These are phyloP conservation scores for Scolecobasidium constrictum DNA, from an alignment of 2,329 filamentous ascomycete species.

Conservation along the genomic window DNA sequence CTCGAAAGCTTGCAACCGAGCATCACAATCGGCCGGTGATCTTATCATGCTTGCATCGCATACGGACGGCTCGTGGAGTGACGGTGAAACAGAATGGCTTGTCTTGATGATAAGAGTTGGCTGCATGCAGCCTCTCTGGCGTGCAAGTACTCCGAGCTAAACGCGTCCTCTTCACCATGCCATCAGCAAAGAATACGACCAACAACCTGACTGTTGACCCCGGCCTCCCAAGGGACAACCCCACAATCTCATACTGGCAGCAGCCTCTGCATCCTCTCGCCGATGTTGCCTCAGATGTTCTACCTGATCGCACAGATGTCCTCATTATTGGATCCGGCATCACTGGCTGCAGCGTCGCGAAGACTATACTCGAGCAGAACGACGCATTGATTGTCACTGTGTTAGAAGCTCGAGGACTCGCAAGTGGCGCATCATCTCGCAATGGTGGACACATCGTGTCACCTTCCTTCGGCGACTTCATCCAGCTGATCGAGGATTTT, in stretches of 20 bases:
- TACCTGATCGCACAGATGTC: slow-evolving; percentile 54
- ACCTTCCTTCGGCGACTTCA: background rate
- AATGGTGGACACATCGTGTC: slow-evolving; percentile 48
- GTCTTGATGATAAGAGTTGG: too few species aligned
- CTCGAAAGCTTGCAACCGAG: too few species aligned
- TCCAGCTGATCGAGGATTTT: background rate
- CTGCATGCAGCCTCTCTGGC: too few species aligned
- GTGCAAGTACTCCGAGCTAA: too few species aligned
- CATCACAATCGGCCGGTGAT: too few species aligned
- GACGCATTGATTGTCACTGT: slow-evolving; percentile 41
- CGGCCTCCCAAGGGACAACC: background rate
- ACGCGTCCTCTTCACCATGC: too few species aligned
- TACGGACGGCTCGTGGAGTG: too few species aligned
- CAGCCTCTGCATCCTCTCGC: background rate
- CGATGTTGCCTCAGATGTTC: slow-evolving; percentile 20
- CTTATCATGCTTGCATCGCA: too few species aligned
- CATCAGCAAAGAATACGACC: too few species aligned
- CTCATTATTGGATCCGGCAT: slow-evolving; percentile 68
- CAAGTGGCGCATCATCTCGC: slow-evolving; percentile 65
- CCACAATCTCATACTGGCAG: background rate
- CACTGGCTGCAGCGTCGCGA: slow-evolving; percentile 60
- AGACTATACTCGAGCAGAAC: slow-evolving; percentile 35
- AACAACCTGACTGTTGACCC: background rate
- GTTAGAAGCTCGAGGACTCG: slow-evolving; percentile 68
- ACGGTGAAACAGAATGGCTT: too few species aligned